These are phyloP conservation scores for Aureobasidium sp. DNA, from an alignment of 2,329 filamentous ascomycete species.

Conservation along the genomic window DNA sequence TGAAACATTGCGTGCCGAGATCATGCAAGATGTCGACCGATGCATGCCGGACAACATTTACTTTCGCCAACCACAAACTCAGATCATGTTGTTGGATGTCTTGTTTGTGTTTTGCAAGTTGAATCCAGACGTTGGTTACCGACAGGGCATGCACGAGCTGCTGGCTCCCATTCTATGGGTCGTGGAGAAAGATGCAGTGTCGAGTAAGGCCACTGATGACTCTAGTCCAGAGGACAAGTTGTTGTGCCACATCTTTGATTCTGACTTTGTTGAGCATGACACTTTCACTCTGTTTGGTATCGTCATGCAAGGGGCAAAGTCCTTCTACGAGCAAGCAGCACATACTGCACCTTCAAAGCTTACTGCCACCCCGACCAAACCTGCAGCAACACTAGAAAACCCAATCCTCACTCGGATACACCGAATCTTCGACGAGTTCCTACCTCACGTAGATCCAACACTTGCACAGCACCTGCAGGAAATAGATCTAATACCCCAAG, in stretches of 20 bases:
- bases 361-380: constrained; percentile 34
- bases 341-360: constrained; percentile 17
- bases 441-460: constrained; percentile 74
- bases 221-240: constrained; percentile 36
- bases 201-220: neutral
- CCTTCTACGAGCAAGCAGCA: constrained; percentile 68
- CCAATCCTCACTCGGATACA: constrained; percentile 80
- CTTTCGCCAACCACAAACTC: constrained; percentile 72
- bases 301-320: constrained; percentile 79
- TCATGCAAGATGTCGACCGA: constrained; percentile 86
- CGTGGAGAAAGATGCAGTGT: constrained; percentile 69
- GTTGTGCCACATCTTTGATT: constrained; percentile 62
- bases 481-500: constrained; percentile 88
- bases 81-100: constrained; percentile 76
- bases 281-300: constrained; percentile 76
- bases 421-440: constrained; percentile 73
- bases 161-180: constrained; percentile 83
- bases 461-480: constrained; percentile 70
- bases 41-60: constrained; percentile 84
- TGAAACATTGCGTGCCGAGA: constrained; percentile 76
- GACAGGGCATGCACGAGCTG: constrained; percentile 98
- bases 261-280: constrained; percentile 76
- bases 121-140: constrained; percentile 77
- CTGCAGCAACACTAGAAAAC: constrained; percentile 38
- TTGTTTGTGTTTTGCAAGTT: constrained; percentile 93